Conservation (phyloP, 176 grass and related monocot genomes). For the Alloteropsis semialata region DNA sequence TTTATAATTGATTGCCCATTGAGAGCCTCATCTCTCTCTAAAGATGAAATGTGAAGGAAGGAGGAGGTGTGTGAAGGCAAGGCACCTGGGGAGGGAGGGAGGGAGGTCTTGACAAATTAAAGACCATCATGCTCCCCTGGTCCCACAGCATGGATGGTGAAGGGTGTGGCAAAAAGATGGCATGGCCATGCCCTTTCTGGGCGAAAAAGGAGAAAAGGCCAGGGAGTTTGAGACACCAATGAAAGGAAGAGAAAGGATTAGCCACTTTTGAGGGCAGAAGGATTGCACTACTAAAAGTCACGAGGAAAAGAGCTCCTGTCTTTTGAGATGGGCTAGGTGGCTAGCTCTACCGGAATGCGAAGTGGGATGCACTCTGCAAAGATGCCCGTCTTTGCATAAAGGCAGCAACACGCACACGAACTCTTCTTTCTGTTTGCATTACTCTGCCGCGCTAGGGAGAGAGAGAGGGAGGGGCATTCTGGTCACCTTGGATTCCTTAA, state of each 20-base stretch:
- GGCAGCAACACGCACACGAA: not conserved
- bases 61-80: not conserved
- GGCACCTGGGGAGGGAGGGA: slow-evolving; percentile 24
- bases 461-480: not conserved
- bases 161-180: slow-evolving; percentile 34
- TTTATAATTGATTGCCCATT: slow-evolving; percentile 47
- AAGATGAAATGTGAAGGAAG: not conserved
- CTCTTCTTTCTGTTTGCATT: slow-evolving; percentile 33
- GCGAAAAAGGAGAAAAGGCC: slow-evolving; percentile 45
- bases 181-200: slow-evolving; percentile 48
- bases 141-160: slow-evolving; percentile 43
- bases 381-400: slow-evolving; percentile 53
- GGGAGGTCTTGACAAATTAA: slow-evolving; percentile 27
- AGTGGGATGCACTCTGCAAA: slow-evolving; percentile 82
- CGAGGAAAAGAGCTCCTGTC: slow-evolving; percentile 53
- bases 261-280: slow-evolving; percentile 64
- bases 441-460: not conserved
- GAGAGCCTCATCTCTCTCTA: slow-evolving; percentile 28
- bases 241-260: slow-evolving; percentile 70
- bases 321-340: slow-evolving; percentile 50
- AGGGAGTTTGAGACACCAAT: slow-evolving; percentile 71
- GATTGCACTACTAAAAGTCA: slow-evolving; percentile 70
- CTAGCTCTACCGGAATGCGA: slow-evolving; percentile 1
- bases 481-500: slow-evolving; percentile 49
- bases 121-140: slow-evolving; percentile 33